These are phyloP conservation scores for Thermochaetoides dissita DNA, from an alignment of 2,329 filamentous ascomycete species.

Conservation along the genomic window DNA sequence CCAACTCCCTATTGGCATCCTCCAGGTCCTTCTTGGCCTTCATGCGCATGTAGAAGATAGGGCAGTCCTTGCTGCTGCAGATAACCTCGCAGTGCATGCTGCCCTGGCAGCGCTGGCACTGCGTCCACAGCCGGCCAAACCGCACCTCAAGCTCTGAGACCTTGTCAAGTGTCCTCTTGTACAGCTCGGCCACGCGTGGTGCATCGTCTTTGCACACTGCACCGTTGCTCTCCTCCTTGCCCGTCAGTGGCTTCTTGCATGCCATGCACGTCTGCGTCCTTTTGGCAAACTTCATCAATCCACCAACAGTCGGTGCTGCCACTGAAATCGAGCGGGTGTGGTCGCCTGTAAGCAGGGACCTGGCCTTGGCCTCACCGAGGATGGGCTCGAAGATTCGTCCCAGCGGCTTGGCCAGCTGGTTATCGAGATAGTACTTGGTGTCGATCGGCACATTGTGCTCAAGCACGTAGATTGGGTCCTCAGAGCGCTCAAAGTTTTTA, in stretches of 20 bases:
- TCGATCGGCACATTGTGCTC: conserved; percentile 98
- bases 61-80: conserved; percentile 89
- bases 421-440: conserved; percentile 96
- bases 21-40: conserved; percentile 99
- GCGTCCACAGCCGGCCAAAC: conserved; percentile 90
- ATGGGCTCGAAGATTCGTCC: conserved; percentile 96
- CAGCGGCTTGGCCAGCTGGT: conserved; percentile 90
- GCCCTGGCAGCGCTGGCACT: conserved; percentile 93
- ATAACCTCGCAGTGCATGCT: conserved; percentile 98
- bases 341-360: conserved; percentile 73
- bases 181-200: conserved; percentile 77
- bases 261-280: conserved; percentile 98
- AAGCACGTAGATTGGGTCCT: conserved; percentile 92
- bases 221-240: conserved; percentile 64
- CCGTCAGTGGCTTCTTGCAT: conserved; percentile 87
- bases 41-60: conserved; percentile 99
- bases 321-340: conserved; percentile 93
- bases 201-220: conserved; percentile 82
- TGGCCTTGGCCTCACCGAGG: conserved; percentile 80
- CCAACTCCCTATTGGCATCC: conserved; percentile 80
- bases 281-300: conserved; percentile 96
- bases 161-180: conserved; percentile 78
- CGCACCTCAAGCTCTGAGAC: conserved; percentile 85
- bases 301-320: conserved; percentile 78
- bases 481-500: conserved; percentile 93